Conservation (phyloP, 257 asterid genomes). For the Solanum chiquidenum region DNA sequence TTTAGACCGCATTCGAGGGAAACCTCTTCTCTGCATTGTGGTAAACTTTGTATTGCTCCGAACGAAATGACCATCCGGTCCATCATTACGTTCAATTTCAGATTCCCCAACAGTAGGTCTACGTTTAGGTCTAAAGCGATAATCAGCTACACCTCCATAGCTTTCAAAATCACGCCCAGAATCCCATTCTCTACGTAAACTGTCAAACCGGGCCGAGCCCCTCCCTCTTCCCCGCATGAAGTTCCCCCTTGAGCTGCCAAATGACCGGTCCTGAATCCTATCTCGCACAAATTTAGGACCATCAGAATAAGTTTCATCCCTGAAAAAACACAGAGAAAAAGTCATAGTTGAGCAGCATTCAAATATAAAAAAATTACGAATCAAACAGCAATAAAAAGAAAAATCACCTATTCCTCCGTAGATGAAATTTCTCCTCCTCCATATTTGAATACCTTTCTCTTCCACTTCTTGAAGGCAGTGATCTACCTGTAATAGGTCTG, state of each 20-base stretch:
- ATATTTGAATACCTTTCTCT: conserved; percentile 53
- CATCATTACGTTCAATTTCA: conserved; percentile 42
- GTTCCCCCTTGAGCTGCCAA: conserved; percentile 42
- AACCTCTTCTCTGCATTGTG: conserved; percentile 47
- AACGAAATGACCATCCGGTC: conserved; percentile 32
- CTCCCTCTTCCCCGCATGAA: conserved; percentile 70
- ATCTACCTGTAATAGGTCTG: conserved; percentile 35
- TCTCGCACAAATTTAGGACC: conserved; percentile 48
- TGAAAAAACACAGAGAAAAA: conserved; percentile 26
- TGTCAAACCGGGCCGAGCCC: conserved; percentile 39
- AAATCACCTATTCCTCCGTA: conserved; percentile 60
- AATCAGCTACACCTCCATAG: conserved; percentile 36
- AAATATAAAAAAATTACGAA: background rate
- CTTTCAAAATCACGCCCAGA: conserved; percentile 47
- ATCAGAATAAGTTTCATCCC: conserved; percentile 51
- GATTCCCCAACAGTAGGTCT: conserved; percentile 31
- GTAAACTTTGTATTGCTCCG: conserved; percentile 48
- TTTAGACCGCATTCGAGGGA: conserved; percentile 45
- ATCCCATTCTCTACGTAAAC: conserved; percentile 49
- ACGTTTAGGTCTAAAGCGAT: conserved; percentile 51
- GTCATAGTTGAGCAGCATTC: conserved; percentile 1
- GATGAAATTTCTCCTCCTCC: conserved; percentile 38
- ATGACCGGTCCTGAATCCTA: conserved; percentile 40
- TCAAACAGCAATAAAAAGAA: background rate
- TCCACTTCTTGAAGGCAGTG: conserved; percentile 40